Evolutionary conservation across 2,329 filamentous ascomycete species (phyloP).

Genomic region (Dothiorella sarmentorum): DNA sequence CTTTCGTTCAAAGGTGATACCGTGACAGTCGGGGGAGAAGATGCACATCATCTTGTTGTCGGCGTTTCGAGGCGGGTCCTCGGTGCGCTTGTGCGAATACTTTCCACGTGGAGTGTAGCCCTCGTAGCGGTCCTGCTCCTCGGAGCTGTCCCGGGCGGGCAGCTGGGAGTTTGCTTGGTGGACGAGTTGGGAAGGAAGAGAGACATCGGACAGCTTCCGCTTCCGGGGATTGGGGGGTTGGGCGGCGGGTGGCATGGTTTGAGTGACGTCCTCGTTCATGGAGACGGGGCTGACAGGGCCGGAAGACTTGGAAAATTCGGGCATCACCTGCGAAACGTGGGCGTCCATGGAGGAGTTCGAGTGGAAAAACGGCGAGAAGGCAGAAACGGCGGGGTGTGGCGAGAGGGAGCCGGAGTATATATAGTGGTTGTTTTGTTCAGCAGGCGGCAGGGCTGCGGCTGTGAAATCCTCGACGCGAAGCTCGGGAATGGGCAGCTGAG

Average conservation of each 20-base stretch:
- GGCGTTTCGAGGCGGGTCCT: conserved; percentile 58
- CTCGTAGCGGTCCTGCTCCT: conserved; percentile 15
- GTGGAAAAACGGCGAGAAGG: neutral
- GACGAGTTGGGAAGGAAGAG: neutral
- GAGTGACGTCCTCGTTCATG: conserved; percentile 4
- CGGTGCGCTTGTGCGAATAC: conserved; percentile 38
- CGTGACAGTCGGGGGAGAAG: conserved; percentile 62
- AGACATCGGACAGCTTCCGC: conserved; percentile 16
- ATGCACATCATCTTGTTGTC: conserved; percentile 77
- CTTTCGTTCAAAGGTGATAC: conserved; percentile 71
- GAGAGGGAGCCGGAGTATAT: neutral
- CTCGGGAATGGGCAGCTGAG: neutral
- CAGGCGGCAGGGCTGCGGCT: conserved; percentile 5
- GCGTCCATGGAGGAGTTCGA: conserved; percentile 8
- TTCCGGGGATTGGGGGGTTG: conserved; percentile 8
- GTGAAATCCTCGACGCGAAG: conserved; percentile 5
- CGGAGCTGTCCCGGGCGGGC: neutral
- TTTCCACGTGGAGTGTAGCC: conserved; percentile 31
- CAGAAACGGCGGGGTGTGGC: neutral
- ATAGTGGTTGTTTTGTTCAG: conserved; percentile 1
- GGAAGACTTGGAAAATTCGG: conserved; percentile 10
- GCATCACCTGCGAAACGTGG: conserved; percentile 4
- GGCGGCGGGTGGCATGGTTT: conserved; percentile 5
- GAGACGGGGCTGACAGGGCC: conserved; percentile 6
- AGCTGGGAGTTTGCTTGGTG: conserved; percentile 1